Evolutionary conservation across 306 rosid species (phyloP), one percentile per base, ranked within the genome.

Genomic region (Vigna mungo): DNA sequence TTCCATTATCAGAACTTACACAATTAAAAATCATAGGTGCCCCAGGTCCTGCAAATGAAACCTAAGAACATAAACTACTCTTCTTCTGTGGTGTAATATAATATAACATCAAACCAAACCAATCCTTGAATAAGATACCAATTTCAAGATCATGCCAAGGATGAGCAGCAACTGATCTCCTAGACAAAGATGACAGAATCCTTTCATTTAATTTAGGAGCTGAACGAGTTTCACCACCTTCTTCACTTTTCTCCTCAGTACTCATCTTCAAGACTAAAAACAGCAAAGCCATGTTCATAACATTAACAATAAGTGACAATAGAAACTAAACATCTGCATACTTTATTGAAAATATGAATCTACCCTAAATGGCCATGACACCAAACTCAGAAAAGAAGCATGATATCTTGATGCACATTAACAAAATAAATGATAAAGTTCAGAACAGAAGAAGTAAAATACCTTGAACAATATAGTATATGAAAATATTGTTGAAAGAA

Each of bases 131-230:
- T 3, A 25, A 25, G 27, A 25, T 25, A 95, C 98, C 97, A 78
- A 95, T 92, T 86, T 95, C 99, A 70, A 92, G 97, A 88, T 92
- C 99, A 87, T 95, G 99, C 99, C 99, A 95, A 60, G 97, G 94
- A 84, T 92, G 97, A 2, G 97, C 97, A 87, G 94, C 99, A 70
- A 92, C 97, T 12, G 97, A 90, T 92, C 93, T 91, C 80, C 88
- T 88, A 25, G 99, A 92, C 81, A 92, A 11, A 78, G 97, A 88
- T 53, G 97, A 95, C 71, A 95, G 97, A 85, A 95, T 95, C 85
- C 97, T 90, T 83, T 95, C 97, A 71, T 95, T 95, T 81, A 95
- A 85, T 1, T 86, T 88, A 0, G 97, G 99, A 23, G 62, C 75
- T 58, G 27, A 47, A 25, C 88, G 91, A 0, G 0, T 69, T 53